Conservation (phyloP, 2,329 filamentous ascomycete species). For the Talaromyces sp. region DNA sequence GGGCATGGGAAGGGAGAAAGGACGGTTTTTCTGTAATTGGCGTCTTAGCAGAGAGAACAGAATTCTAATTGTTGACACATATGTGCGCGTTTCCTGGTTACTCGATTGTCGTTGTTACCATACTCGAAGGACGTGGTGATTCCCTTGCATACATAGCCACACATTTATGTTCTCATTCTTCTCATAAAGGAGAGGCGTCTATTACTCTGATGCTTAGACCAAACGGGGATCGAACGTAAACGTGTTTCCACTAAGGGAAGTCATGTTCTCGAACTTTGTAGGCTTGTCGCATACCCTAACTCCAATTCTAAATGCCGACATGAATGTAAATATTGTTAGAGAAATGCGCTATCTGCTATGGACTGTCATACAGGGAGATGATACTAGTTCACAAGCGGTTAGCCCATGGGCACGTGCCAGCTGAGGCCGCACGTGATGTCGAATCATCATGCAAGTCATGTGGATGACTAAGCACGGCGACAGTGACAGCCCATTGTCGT, state of each 20-base stretch:
- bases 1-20: conserved; percentile 9
- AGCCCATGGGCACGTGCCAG: not conserved
- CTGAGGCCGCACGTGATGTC: not conserved
- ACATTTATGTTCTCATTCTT: conserved; percentile 5
- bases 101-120: conserved; percentile 10
- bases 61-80: conserved; percentile 8
- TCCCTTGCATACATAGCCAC: conserved; percentile 7
- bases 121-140: not conserved
- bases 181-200: conserved; percentile 6
- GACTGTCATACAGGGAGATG: no score
- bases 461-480: not conserved
- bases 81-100: conserved; percentile 10
- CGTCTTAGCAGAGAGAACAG: conserved; percentile 12
- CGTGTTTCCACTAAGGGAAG: not conserved
- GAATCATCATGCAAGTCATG: conserved; percentile 7
- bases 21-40: conserved; percentile 7
- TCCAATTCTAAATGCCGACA: no score
- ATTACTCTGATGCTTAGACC: conserved; percentile 10
- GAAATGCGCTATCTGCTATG: no score
- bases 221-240: conserved; percentile 3
- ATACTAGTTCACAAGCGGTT: not conserved
- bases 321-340: no score
- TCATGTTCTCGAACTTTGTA: not conserved
- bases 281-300: not conserved
- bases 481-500: not conserved